phyloP scores from a whole-genome alignment of 139 green algal genomes.

The Mesotaenium endlicherianum region DNA sequence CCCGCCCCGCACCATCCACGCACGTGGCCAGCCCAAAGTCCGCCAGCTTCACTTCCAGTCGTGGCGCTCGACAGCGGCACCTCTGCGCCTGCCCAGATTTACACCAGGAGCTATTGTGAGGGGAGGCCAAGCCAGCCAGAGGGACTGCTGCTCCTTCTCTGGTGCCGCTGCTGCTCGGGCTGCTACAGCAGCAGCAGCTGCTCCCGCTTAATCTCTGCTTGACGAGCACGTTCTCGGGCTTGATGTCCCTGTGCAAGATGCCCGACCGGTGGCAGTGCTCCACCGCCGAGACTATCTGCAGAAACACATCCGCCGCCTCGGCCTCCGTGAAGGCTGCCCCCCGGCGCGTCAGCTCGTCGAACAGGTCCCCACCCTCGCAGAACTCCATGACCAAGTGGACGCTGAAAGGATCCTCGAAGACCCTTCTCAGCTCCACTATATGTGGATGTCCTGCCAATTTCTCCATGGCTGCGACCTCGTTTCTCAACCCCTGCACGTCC shows the following conservation, averaged over 20 bases:
- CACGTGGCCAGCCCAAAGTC: neutral
- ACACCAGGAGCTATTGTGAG: too few species aligned
- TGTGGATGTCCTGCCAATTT: conserved; percentile 74
- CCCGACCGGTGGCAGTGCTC: neutral
- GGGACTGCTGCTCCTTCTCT: too few species aligned
- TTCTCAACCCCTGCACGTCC: conserved; percentile 83
- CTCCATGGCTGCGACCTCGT: conserved; percentile 88
- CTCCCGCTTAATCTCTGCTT: neutral
- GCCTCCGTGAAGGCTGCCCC: neutral
- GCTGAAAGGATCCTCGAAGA: conserved; percentile 38
- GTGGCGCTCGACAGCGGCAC: too few species aligned
- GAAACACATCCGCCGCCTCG: neutral
- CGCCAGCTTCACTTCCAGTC: neutral
- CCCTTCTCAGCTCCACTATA: conserved; percentile 56
- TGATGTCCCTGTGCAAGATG: neutral
- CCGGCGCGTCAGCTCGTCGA: conserved; percentile 64
- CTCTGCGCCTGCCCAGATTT: too few species aligned
- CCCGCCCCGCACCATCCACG: neutral
- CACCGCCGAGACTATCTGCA: neutral
- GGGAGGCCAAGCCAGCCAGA: too few species aligned
- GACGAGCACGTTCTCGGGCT: neutral
- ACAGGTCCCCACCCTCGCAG: conserved; percentile 87
- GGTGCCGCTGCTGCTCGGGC: too few species aligned
- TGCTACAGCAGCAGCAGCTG: too few species aligned
- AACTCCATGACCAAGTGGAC: conserved; percentile 75